These are phyloP conservation scores for Botrytis squamosa DNA, from an alignment of 2,329 filamentous ascomycete genomes.

Conservation along the genomic window DNA sequence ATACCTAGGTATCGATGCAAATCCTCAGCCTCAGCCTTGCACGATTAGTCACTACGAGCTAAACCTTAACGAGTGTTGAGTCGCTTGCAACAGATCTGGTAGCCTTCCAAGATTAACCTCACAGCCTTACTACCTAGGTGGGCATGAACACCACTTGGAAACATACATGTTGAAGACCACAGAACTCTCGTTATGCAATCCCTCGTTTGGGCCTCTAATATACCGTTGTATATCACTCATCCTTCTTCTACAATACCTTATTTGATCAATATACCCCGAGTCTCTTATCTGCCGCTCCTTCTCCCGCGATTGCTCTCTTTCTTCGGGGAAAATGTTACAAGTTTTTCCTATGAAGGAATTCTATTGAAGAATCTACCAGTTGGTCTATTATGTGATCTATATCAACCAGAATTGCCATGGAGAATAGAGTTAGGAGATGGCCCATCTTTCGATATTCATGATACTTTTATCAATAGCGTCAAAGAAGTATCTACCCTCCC, in stretches of 20 bases:
- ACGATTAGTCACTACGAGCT: background rate
- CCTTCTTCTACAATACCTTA: slow-evolving; percentile 37
- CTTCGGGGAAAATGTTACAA: slow-evolving; percentile 51
- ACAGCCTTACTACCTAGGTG: background rate
- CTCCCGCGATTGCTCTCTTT: slow-evolving; percentile 62
- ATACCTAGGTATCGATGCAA: background rate
- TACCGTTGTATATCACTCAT: slow-evolving; percentile 39
- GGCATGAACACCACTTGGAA: background rate
- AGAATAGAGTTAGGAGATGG: slow-evolving; percentile 57
- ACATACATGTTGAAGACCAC: background rate
- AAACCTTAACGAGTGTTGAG: background rate
- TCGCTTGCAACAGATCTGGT: background rate
- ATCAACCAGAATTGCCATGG: slow-evolving; percentile 57
- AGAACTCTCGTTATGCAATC: slow-evolving; percentile 32
- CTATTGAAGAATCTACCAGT: slow-evolving; percentile 69
- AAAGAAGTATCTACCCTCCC: slow-evolving; percentile 51
- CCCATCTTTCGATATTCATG: slow-evolving; percentile 53
- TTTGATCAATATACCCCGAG: slow-evolving; percentile 58
- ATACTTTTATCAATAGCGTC: slow-evolving; percentile 67
- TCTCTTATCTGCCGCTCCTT: slow-evolving; percentile 68
- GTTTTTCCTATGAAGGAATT: slow-evolving; percentile 64
- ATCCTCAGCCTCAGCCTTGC: background rate
- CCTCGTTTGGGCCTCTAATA: slow-evolving; percentile 38
- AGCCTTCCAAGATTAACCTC: background rate
- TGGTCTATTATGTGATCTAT: slow-evolving; percentile 68